phyloP scores from a whole-genome alignment of 2,329 filamentous ascomycete genomes.

The Daldinia sp. region DNA sequence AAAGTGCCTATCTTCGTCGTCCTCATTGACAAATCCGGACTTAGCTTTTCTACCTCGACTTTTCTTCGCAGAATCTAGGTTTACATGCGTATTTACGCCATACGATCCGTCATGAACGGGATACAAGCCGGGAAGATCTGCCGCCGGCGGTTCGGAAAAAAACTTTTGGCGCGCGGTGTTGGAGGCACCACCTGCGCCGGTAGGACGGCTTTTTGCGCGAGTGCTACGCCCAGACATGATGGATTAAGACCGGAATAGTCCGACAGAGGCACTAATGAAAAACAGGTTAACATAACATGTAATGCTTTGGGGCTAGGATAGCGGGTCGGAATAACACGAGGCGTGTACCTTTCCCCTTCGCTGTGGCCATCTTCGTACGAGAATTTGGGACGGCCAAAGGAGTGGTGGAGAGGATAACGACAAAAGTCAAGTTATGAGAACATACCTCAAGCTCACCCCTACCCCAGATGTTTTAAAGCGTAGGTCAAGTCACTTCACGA shows the following conservation, averaged over 20 bases:
- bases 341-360: neutral
- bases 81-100: conserved; percentile 44
- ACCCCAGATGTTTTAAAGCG: conserved; percentile 3
- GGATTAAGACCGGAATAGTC: neutral
- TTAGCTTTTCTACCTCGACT: conserved; percentile 32
- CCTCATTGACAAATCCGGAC: conserved; percentile 33
- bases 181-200: neutral
- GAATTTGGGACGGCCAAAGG: neutral
- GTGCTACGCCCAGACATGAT: conserved; percentile 26
- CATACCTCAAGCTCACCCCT: conserved; percentile 22
- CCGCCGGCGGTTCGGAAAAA: conserved; percentile 21
- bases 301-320: neutral
- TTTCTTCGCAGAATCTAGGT: conserved; percentile 24
- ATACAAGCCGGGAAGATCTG: conserved; percentile 41
- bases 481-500: conserved; percentile 7
- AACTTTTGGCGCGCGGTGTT: neutral
- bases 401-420: neutral
- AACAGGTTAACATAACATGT: neutral
- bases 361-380: neutral
- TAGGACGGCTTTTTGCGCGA: conserved; percentile 16
- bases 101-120: conserved; percentile 45
- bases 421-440: neutral
- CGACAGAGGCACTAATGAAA: neutral
- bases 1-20: conserved; percentile 37
- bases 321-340: neutral